Evolutionary conservation across 768 basidiomycete species (phyloP).

Genomic region (Vararia minispora): DNA sequence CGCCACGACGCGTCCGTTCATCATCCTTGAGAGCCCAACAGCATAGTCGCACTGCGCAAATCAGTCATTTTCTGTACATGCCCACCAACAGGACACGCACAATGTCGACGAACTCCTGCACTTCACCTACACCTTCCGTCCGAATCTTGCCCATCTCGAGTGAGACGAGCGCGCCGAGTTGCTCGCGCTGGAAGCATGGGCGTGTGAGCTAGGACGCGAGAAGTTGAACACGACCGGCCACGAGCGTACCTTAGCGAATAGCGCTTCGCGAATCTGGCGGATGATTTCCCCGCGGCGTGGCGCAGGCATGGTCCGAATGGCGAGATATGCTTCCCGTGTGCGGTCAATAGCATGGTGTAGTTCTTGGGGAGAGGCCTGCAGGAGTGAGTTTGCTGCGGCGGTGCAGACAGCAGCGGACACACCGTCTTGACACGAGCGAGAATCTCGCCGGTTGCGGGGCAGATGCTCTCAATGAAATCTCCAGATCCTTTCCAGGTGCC

Average conservation of each 20-base stretch:
- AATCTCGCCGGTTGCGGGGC: constrained; percentile 82
- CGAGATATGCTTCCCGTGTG: constrained; percentile 60
- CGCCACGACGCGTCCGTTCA: constrained; percentile 81
- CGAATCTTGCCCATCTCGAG: constrained; percentile 89
- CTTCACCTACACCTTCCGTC: constrained; percentile 86
- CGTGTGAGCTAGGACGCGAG: background rate
- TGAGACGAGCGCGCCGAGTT: constrained; percentile 72
- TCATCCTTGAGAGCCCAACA: constrained; percentile 87
- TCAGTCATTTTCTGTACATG: background rate
- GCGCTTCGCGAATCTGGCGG: constrained; percentile 75
- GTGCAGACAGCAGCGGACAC: constrained; percentile 17
- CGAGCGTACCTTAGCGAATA: constrained; percentile 58
- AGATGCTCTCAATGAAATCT: constrained; percentile 55
- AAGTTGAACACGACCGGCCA: background rate
- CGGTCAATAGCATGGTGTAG: constrained; percentile 56
- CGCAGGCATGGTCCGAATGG: constrained; percentile 70
- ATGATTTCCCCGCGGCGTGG: constrained; percentile 84
- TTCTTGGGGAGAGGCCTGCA: constrained; percentile 61
- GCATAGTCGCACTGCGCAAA: constrained; percentile 76
- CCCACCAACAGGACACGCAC: constrained; percentile 33
- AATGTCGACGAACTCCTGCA: constrained; percentile 92
- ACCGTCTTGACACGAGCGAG: constrained; percentile 68
- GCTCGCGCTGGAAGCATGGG: constrained; percentile 43
- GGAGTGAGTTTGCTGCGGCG: background rate
- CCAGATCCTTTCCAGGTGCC: constrained; percentile 75